phyloP scores from a whole-genome alignment of 371 early-diverging fungal species.

The Thermomucor indicae-seudaticae region DNA sequence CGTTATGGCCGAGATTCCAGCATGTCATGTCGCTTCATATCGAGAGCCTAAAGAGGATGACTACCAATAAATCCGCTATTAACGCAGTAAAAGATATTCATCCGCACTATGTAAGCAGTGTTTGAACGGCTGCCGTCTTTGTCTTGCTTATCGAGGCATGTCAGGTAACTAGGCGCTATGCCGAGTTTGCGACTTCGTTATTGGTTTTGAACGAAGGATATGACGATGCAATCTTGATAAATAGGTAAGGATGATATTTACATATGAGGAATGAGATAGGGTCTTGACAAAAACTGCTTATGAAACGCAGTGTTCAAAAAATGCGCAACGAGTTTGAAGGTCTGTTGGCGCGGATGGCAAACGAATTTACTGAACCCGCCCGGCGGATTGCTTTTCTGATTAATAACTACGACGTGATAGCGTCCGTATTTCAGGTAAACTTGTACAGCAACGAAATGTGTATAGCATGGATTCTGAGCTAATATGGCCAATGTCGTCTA shows the following conservation, averaged over 20 bases:
- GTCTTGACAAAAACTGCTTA: neutral
- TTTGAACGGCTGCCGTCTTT: neutral
- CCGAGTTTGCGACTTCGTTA: constrained; percentile 88
- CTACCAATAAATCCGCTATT: constrained; percentile 49
- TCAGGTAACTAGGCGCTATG: constrained; percentile 70
- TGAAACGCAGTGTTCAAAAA: constrained; percentile 71
- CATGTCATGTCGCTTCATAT: constrained; percentile 83
- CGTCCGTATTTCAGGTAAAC: constrained; percentile 62
- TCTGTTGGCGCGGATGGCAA: constrained; percentile 65
- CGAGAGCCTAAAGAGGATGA: constrained; percentile 75
- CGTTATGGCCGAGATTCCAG: constrained; percentile 93
- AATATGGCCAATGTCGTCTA: constrained; percentile 13
- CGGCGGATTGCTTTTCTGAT: constrained; percentile 77
- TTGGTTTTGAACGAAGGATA: constrained; percentile 81
- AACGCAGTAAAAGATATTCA: constrained; percentile 66
- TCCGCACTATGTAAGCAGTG: constrained; percentile 80
- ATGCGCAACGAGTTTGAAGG: constrained; percentile 77
- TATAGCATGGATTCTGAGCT: neutral
- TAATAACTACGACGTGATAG: constrained; percentile 87
- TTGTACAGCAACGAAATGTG: neutral
- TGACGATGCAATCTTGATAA: constrained; percentile 74
- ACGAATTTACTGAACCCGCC: constrained; percentile 63
- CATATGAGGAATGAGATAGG: neutral
- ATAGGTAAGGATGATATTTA: constrained; percentile 47
- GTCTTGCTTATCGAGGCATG: constrained; percentile 5